Evolutionary conservation across 139 green algal species (phyloP).

Genomic region (Axilococcus clingmanii): DNA sequence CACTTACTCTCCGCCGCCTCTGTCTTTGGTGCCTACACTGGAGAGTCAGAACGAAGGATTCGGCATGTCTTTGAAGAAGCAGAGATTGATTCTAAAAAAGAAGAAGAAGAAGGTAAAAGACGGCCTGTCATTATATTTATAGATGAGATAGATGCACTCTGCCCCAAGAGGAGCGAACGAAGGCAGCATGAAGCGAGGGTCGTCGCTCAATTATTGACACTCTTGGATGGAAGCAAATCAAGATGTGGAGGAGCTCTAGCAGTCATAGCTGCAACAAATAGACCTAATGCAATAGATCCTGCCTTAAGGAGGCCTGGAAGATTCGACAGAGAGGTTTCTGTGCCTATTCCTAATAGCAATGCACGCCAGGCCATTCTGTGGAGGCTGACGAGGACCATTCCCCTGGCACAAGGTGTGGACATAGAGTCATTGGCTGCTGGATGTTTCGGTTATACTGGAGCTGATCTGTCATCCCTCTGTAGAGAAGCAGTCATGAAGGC

Average conservation of each 20-base stretch:
- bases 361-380: constrained; percentile 29
- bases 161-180: constrained; percentile 47
- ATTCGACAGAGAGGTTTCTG: constrained; percentile 78
- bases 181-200: constrained; percentile 68
- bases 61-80: constrained; percentile 68
- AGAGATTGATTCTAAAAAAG: constrained; percentile 27
- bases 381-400: constrained; percentile 42
- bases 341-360: constrained; percentile 13
- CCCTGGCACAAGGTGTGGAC: constrained; percentile 32
- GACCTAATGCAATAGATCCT: constrained; percentile 80
- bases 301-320: constrained; percentile 77
- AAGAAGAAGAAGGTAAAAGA: constrained; percentile 11
- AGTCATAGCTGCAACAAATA: constrained; percentile 82
- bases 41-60: constrained; percentile 77
- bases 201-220: constrained; percentile 89
- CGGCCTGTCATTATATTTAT: constrained; percentile 83
- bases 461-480: constrained; percentile 68
- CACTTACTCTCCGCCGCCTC: constrained; percentile 43
- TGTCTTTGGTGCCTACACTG: constrained; percentile 61
- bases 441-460: constrained; percentile 74
- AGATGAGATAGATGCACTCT: constrained; percentile 86
- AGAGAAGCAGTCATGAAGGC: constrained; percentile 60
- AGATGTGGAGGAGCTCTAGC: constrained; percentile 5
- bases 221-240: constrained; percentile 62
- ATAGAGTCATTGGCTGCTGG: constrained; percentile 44